Base-by-base conservation (phyloP, 2,329 filamentous ascomycete species). In the Aspergillus sp. region DNA sequence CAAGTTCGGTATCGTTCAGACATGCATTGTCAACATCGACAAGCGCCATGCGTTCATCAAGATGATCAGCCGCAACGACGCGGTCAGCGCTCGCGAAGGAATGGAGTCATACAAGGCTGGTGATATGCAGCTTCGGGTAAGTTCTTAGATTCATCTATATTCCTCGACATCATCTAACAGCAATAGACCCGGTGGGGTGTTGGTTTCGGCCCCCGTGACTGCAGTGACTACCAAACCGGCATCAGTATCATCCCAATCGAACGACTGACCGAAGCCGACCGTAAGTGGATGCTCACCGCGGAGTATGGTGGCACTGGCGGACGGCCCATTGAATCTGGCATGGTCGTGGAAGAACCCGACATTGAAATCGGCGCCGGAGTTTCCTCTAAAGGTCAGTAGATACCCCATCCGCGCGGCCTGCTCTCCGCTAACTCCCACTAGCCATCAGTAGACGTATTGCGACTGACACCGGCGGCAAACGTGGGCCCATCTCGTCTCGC, bases 31-130 rank as follows among this genome's bases (percentile, higher is more conserved):
- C 60, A 97, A 99, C 76, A 88, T 90, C 65, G 94, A 99, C 67
- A 99, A 97, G 76, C 89, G 94, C 16, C 94, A 99, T 72, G 94
- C 94, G 5, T 99, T 99, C 70, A 93, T 99, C 65, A 99, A 99
- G 76, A 99, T 99, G 94, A 83, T 94, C 60, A 94, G 84, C 58
- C 90, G 95, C 35, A 81, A 84, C 56, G 90, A 96, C 71, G 93
- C 94, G 13, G 82, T 95, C 53, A 78, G 72, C 56, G 94, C 94
- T 47, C 95, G 95, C 69, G 83, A 88, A 35, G 89, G 86, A 47
- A 96, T 97, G 85, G 92, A 96, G 70, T 85, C 85, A 48, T 83
- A 85, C 55, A 84, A 88, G 58, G 82, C 85, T 53, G 80, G 86
- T 4, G 87, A 90, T 47, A 82, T 88, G 62, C 84, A 90, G 59